A percentile compares a stretch with the other conserved stretches of the same genome.
Conservation (phyloP, 1,284 basidiomycete species). For the Schizopora paradoxa region DNA sequence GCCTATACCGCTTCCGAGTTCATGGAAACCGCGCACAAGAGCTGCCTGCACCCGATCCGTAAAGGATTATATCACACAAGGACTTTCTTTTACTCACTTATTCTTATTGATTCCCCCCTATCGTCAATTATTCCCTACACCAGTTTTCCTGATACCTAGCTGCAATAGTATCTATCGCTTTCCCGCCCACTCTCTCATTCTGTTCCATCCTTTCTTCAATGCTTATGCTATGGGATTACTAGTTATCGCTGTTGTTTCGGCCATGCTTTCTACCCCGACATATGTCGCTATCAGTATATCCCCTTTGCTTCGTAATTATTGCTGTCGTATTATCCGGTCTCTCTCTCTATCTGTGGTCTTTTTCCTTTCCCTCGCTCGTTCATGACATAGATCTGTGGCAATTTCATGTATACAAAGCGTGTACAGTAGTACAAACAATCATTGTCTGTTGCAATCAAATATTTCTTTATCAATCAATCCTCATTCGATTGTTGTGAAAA, state of each 20-base stretch:
- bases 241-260: no score
- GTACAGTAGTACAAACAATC: no score
- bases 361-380: neutral
- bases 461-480: neutral
- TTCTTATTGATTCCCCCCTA: neutral
- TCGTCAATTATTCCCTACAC: no score
- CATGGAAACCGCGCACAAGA: conserved; percentile 44
- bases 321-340: no score
- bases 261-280: no score
- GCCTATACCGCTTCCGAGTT: conserved; percentile 84
- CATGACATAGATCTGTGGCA: neutral
- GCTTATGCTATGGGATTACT: no score
- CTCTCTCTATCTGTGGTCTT: neutral
- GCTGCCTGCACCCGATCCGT: conserved; percentile 8
- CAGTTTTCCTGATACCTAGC: neutral
- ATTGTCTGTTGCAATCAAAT: neutral
- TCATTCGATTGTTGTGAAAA: neutral
- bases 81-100: conserved; percentile 1
- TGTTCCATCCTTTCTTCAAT: neutral
- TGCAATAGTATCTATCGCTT: conserved; percentile 1
- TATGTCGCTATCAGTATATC: no score
- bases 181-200: conserved; percentile 1
- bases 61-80: neutral
- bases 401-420: no score
- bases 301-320: no score